Conservation (phyloP, 768 basidiomycete genomes). For the Tulasnella sp. region DNA sequence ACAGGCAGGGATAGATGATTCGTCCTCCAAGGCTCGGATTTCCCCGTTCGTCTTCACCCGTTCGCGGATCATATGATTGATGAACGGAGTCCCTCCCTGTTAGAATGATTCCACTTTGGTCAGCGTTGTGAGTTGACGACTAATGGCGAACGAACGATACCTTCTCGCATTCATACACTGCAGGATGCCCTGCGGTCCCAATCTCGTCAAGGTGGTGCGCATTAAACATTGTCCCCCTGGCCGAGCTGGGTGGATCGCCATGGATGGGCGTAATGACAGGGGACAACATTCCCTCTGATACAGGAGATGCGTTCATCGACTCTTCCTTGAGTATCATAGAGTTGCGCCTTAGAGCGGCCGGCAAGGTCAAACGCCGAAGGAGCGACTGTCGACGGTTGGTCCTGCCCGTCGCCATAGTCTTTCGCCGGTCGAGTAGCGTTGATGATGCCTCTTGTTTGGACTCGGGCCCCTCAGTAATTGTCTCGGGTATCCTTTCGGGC, state of each 20-base stretch:
- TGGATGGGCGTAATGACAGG: not conserved
- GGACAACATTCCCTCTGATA: not conserved
- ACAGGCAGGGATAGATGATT: slow-evolving; percentile 53
- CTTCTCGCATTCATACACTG: slow-evolving; percentile 37
- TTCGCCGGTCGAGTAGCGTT: not conserved
- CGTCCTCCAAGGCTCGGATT: slow-evolving; percentile 71
- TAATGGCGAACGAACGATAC: slow-evolving; percentile 27
- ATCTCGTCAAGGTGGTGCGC: slow-evolving; percentile 11
- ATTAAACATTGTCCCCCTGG: not conserved
- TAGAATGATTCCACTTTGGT: not conserved
- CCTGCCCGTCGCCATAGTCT: not conserved
- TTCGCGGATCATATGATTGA: slow-evolving; percentile 76
- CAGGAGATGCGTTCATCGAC: not conserved
- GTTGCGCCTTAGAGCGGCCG: not conserved
- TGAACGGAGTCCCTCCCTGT: slow-evolving; percentile 20
- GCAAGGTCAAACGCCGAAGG: not conserved
- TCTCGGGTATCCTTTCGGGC: not conserved
- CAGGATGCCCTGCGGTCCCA: slow-evolving; percentile 48
- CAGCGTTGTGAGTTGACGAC: not conserved
- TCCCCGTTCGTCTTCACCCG: slow-evolving; percentile 72
- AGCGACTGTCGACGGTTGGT: not conserved
- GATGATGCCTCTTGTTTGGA: not conserved
- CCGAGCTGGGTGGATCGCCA: not conserved
- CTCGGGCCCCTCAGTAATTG: not conserved
- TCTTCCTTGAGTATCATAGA: not conserved